Evolutionary conservation across 371 early-diverging fungal genomes (phyloP).

Genomic region (Mortierella sp.): DNA sequence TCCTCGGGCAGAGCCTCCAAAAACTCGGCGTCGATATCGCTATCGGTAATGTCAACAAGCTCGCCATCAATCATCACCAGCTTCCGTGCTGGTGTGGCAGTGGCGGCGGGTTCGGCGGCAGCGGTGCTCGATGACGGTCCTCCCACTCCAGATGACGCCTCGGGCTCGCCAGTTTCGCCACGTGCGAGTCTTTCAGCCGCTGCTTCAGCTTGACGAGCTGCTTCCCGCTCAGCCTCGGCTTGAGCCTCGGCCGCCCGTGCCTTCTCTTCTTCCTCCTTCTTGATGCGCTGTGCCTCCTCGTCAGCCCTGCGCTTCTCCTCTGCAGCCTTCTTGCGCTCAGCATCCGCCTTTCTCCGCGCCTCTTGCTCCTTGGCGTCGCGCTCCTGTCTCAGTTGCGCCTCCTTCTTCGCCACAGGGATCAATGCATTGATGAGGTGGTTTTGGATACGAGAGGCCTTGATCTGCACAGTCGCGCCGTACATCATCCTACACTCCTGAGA

Average conservation of each 20-base stretch:
- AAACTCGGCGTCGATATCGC: slow-evolving; percentile 96
- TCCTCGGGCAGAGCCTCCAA: slow-evolving; percentile 97
- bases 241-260: slow-evolving; percentile 49
- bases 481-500: slow-evolving; percentile 88
- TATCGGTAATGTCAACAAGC: slow-evolving; percentile 90
- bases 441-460: slow-evolving; percentile 71
- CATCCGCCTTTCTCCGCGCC: slow-evolving; percentile 69
- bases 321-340: slow-evolving; percentile 61
- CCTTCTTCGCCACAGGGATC: slow-evolving; percentile 82
- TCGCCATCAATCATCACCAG: slow-evolving; percentile 79
- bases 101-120: slow-evolving; percentile 52
- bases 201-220: slow-evolving; percentile 31
- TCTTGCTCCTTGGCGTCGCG: slow-evolving; percentile 68
- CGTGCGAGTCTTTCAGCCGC: slow-evolving; percentile 48
- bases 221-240: slow-evolving; percentile 29
- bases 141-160: slow-evolving; percentile 21
- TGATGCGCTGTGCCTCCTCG: slow-evolving; percentile 62
- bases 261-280: slow-evolving; percentile 53
- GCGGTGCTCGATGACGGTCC: slow-evolving; percentile 28
- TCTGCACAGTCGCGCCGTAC: slow-evolving; percentile 74
- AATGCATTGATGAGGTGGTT: slow-evolving; percentile 79
- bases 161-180: slow-evolving; percentile 52
- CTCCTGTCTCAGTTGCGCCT: slow-evolving; percentile 58
- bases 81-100: slow-evolving; percentile 25
- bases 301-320: slow-evolving; percentile 69